phyloP scores from a whole-genome alignment of 2,329 filamentous ascomycete species.

The Apiospora malaysiana region DNA sequence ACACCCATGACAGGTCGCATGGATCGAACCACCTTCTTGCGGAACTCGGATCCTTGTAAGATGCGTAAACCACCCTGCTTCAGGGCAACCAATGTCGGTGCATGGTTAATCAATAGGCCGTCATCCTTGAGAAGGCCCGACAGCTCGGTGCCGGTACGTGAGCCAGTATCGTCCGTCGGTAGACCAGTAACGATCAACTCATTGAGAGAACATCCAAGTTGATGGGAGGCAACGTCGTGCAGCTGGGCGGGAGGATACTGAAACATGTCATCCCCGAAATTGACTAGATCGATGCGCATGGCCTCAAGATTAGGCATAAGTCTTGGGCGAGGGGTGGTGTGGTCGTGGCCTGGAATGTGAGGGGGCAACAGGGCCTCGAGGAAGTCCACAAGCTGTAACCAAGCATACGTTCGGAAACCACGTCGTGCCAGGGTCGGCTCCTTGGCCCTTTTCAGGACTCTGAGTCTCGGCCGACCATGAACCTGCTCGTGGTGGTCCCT shows the following conservation, averaged over 20 bases:
- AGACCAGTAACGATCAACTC: slow-evolving; percentile 60
- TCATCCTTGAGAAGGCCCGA: slow-evolving; percentile 60
- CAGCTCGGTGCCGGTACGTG: slow-evolving; percentile 53
- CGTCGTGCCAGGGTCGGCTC: slow-evolving; percentile 54
- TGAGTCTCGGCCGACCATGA: slow-evolving; percentile 48
- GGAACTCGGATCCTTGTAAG: slow-evolving; percentile 44
- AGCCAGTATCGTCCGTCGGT: slow-evolving; percentile 54
- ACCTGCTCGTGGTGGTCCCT: slow-evolving; percentile 50
- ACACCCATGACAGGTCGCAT: slow-evolving; percentile 35
- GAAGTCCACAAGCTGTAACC: slow-evolving; percentile 60
- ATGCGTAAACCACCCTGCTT: slow-evolving; percentile 44
- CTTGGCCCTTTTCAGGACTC: slow-evolving; percentile 49
- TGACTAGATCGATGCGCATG: slow-evolving; percentile 60
- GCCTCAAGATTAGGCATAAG: slow-evolving; percentile 54
- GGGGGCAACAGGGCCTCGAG: slow-evolving; percentile 57
- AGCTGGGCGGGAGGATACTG: slow-evolving; percentile 53
- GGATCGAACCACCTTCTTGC: slow-evolving; percentile 52
- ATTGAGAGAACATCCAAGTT: slow-evolving; percentile 58
- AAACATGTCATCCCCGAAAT: slow-evolving; percentile 55
- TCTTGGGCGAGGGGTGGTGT: slow-evolving; percentile 37
- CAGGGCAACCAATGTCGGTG: slow-evolving; percentile 49
- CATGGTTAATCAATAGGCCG: slow-evolving; percentile 55
- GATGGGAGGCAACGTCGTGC: slow-evolving; percentile 59
- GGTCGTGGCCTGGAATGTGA: slow-evolving; percentile 48
- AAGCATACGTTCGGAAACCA: slow-evolving; percentile 61